Evolutionary conservation across 352 stramenopile species (phyloP), one percentile per base, ranked within the genome.

Genomic region (Globisporangium spinosum): DNA sequence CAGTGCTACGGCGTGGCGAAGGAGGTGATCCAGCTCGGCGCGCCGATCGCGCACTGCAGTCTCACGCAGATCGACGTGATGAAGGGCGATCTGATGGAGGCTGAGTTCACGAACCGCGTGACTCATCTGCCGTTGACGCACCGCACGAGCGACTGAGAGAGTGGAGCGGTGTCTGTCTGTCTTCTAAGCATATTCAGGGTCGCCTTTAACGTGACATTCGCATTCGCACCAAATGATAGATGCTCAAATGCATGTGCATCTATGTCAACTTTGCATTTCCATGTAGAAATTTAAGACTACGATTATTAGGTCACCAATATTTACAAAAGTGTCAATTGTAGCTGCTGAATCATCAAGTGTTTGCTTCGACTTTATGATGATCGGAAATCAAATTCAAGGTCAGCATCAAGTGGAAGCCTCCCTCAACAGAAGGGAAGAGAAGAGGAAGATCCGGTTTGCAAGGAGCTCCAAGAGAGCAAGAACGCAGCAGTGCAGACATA

Each of bases 21-120:
- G 61, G 85, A 91, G 58, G 83, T 93, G 27, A 89, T 93, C 40
- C 85, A 90, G 69, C 76, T 93, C 29, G 85, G 85, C 15, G 83
- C 83, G 8, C 83, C 85, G 0, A 91, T 93, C 40, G 74, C 68
- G 22, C 85, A 93, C 67, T 91, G 85, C 76, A 91, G 83, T 63
- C 68, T 93, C 65, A 90, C 82, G 17, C 78, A 89, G 64, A 86
- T 93, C 38, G 78, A 92, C 47, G 58, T 92, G 4, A 75, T 67
- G 40, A 74, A 74, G 2, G 73, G 69, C 22, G 83, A 91, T 56
- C 69, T 77, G 7, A 80, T 89, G 75, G 61, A 73, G 22, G 77
- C 80, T 22, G 75, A 71, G 51, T 91, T 77, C 61, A 76, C 78
- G 29, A 93, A 93, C 66, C 82, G 80, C 40, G 79, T 93, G 59